phyloP scores from a whole-genome alignment of 768 basidiomycete genomes.

The Infundibulicybe gibba region DNA sequence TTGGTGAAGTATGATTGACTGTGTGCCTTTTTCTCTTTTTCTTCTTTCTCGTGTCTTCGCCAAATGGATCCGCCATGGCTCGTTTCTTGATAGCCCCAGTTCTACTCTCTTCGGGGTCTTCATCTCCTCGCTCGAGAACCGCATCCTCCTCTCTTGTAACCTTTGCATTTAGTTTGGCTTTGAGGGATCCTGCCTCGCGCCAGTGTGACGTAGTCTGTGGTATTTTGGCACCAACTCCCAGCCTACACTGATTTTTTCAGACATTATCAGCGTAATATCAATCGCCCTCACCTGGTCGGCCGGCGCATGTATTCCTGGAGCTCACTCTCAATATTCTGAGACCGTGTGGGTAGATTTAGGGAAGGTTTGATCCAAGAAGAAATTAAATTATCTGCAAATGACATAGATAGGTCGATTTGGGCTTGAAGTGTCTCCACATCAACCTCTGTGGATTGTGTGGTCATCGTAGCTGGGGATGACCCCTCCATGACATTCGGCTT shows the following conservation, averaged over 20 bases:
- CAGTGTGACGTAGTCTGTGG: conserved; percentile 42
- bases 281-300: conserved; percentile 57
- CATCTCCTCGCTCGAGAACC: conserved; percentile 19
- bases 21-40: conserved; percentile 28
- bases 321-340: conserved; percentile 44
- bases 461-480: too few relatives aligned
- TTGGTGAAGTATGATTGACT: background rate
- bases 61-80: conserved; percentile 56
- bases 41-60: conserved; percentile 40
- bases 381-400: conserved; percentile 68
- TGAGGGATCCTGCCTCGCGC: conserved; percentile 60
- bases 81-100: conserved; percentile 59
- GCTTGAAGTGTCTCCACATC: conserved; percentile 72
- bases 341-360: conserved; percentile 30
- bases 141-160: conserved; percentile 39
- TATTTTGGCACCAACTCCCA: conserved; percentile 71
- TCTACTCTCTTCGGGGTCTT: conserved; percentile 55
- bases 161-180: conserved; percentile 50
- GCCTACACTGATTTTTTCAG: conserved; percentile 31
- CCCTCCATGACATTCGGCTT: too few relatives aligned
- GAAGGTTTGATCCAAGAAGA: conserved; percentile 73
- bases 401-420: conserved; percentile 80
- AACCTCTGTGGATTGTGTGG: conserved; percentile 18
- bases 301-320: conserved; percentile 65
- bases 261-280: conserved; percentile 1